Conservation (phyloP, 306 rosid genomes). For the Biancaea sappan region DNA sequence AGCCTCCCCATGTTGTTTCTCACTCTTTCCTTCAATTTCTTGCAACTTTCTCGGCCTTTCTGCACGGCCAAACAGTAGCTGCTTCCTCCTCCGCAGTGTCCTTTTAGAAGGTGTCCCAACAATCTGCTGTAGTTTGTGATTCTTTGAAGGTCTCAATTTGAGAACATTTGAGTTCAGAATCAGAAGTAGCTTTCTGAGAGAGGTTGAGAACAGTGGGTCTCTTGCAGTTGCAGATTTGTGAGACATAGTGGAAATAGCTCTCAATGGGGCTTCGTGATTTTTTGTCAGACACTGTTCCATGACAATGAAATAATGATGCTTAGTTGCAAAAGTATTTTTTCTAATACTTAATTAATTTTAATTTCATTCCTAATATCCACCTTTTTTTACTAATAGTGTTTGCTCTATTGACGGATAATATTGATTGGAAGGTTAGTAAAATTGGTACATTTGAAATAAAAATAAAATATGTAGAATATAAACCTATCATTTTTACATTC, state of each 20-base stretch:
- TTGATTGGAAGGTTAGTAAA: no score
- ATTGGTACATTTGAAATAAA: no score
- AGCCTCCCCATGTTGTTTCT: constrained; percentile 34
- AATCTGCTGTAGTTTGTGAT: constrained; percentile 8
- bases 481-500: no score
- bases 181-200: constrained; percentile 38
- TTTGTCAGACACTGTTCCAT: constrained; percentile 32
- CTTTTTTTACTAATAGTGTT: no score
- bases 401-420: no score
- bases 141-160: constrained; percentile 25
- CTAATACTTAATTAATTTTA: no score
- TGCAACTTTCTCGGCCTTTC: constrained; percentile 13
- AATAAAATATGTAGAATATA: no score
- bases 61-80: constrained; percentile 1
- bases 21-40: constrained; percentile 25
- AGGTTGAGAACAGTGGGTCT: constrained; percentile 32
- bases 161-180: constrained; percentile 38
- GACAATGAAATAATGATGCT: constrained; percentile 22
- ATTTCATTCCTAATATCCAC: no score
- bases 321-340: no score
- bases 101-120: constrained; percentile 22
- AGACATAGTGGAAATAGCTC: constrained; percentile 9
- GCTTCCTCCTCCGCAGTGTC: constrained; percentile 19
- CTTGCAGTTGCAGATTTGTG: constrained; percentile 28
- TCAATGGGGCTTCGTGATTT: background rate